phyloP scores from a whole-genome alignment of 1,284 basidiomycete species.

The Coniophora puteana region DNA sequence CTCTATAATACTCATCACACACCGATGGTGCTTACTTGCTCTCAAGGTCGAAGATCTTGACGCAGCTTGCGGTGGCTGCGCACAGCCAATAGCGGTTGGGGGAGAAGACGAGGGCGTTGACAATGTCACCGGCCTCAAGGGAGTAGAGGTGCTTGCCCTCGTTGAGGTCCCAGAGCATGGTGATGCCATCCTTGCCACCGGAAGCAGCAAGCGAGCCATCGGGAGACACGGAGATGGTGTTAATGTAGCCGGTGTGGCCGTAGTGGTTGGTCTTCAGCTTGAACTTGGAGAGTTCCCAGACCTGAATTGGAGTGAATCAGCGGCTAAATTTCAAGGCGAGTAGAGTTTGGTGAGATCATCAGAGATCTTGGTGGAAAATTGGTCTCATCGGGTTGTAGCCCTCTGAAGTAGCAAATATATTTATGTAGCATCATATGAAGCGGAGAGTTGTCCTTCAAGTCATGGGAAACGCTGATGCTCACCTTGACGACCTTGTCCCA shows the following conservation, averaged over 20 bases:
- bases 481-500: constrained; percentile 99
- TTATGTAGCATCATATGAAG: constrained; percentile 20
- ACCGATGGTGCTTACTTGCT: constrained; percentile 72
- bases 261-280: constrained; percentile 99
- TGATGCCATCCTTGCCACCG: constrained; percentile 99
- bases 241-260: constrained; percentile 99
- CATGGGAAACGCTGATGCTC: constrained; percentile 29
- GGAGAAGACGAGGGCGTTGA: constrained; percentile 99
- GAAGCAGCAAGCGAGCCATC: constrained; percentile 99
- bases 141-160: constrained; percentile 99
- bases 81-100: constrained; percentile 99
- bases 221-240: constrained; percentile 97
- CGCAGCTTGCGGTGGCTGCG: constrained; percentile 95
- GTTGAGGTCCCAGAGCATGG: constrained; percentile 99
- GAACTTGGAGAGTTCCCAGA: constrained; percentile 99
- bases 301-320: constrained; percentile 48
- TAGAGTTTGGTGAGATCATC: too few relatives aligned
- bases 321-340: constrained; percentile 11
- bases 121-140: constrained; percentile 96
- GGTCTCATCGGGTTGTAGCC: constrained; percentile 65
- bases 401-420: constrained; percentile 88
- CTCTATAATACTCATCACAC: background rate
- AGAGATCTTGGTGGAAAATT: constrained; percentile 75
- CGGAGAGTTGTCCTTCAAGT: background rate
- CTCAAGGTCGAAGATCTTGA: constrained; percentile 99